Evolutionary conservation across 148 eudicot species (phyloP).

Genomic region (Camellia granthamiana): DNA sequence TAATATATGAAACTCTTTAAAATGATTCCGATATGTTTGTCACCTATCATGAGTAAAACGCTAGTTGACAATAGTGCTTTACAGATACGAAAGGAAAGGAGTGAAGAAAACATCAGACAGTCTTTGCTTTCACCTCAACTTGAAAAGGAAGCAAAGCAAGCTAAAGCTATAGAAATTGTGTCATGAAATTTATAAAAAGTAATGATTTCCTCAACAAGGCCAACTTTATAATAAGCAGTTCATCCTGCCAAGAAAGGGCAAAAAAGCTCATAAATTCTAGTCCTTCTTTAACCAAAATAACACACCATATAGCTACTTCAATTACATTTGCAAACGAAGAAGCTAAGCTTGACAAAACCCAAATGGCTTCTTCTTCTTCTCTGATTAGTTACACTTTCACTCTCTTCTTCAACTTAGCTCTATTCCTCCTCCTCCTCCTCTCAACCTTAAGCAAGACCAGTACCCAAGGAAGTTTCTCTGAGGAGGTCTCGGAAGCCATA

Average conservation of each 20-base stretch:
- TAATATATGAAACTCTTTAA: too few species aligned
- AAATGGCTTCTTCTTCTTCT: conserved; percentile 11
- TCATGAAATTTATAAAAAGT: not conserved
- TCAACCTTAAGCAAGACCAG: conserved; percentile 2
- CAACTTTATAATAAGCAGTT: not conserved
- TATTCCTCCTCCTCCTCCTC: conserved; percentile 1
- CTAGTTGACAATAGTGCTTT: too few species aligned
- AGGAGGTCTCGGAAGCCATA: conserved; percentile 17
- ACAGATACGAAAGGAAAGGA: too few species aligned
- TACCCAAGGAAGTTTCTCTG: conserved; percentile 14
- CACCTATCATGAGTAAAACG: too few species aligned
- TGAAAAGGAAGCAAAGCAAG: not conserved
- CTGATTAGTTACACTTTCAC: too few species aligned
- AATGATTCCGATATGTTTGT: too few species aligned
- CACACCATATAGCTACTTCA: too few species aligned
- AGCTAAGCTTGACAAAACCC: not conserved
- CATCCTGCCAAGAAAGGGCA: not conserved
- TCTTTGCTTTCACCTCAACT: not conserved
- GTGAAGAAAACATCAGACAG: too few species aligned
- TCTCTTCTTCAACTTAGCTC: not conserved
- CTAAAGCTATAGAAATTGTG: not conserved
- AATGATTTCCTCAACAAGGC: conserved; percentile 2
- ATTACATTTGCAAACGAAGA: too few species aligned
- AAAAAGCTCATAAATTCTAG: not conserved
- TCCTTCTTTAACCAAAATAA: not conserved